These are phyloP conservation scores for Phoenix roebelenii DNA, from an alignment of 176 grass and related monocot species.

Conservation along the genomic window DNA sequence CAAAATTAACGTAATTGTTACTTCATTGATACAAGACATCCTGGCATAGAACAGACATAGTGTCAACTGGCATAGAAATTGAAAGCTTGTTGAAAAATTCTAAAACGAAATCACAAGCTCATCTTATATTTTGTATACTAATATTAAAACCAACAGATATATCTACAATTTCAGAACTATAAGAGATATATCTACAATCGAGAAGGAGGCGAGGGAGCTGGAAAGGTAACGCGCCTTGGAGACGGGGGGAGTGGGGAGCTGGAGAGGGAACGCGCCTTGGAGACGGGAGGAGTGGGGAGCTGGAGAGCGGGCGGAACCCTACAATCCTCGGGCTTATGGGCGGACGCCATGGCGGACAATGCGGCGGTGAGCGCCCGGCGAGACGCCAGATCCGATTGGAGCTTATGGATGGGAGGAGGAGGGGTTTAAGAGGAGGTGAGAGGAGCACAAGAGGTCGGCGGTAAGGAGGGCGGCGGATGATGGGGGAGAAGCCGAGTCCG, in stretches of 20 bases:
- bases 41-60: too few species aligned
- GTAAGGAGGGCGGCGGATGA: constrained; percentile 1
- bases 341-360: constrained; percentile 12
- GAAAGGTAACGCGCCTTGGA: constrained; percentile 1
- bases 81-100: too few species aligned
- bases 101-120: too few species aligned
- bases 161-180: too few species aligned
- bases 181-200: too few species aligned
- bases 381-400: background rate
- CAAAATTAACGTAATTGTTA: too few species aligned
- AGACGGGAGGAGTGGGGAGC: constrained; percentile 6
- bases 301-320: constrained; percentile 20
- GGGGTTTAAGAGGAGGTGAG: background rate
- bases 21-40: too few species aligned
- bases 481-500: background rate
- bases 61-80: too few species aligned
- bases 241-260: constrained; percentile 11
- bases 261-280: constrained; percentile 9
- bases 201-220: too few species aligned
- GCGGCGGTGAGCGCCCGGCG: background rate
- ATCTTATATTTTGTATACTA: too few species aligned
- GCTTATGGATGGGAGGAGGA: background rate
- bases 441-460: background rate
- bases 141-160: too few species aligned
- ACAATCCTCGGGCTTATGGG: constrained; percentile 9